Percentiles rank a stretch among this genome's conserved stretches.
Conservation (phyloP, 2,329 filamentous ascomycete genomes). For the Zelopaecilomyces penicillatus region DNA sequence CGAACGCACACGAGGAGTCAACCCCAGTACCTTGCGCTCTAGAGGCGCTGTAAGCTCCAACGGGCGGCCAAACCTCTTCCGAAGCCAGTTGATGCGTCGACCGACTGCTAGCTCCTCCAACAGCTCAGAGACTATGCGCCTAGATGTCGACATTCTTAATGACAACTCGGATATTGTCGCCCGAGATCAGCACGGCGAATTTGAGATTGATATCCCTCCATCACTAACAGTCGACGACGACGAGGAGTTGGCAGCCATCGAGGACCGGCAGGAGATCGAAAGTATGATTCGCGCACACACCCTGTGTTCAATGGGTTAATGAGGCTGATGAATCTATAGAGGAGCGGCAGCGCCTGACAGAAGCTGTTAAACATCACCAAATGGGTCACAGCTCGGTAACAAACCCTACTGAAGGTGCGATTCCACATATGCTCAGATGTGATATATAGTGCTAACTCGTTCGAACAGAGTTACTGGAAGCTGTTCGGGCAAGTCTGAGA, state of each 20-base stretch:
- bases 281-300: conserved; percentile 27
- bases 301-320: neutral
- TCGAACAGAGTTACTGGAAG: conserved; percentile 57
- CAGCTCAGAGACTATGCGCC: conserved; percentile 38
- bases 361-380: conserved; percentile 54
- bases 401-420: conserved; percentile 56
- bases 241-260: conserved; percentile 42
- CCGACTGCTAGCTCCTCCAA: conserved; percentile 36
- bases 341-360: conserved; percentile 51
- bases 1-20: conserved; percentile 6
- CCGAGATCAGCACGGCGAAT: conserved; percentile 53
- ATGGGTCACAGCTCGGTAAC: conserved; percentile 45
- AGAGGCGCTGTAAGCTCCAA: neutral
- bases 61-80: conserved; percentile 44
- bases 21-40: conserved; percentile 4
- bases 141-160: conserved; percentile 36
- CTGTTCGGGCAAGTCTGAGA: conserved; percentile 60
- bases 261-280: conserved; percentile 50
- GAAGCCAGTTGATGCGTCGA: conserved; percentile 48
- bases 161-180: conserved; percentile 52
- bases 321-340: conserved; percentile 26
- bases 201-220: conserved; percentile 50
- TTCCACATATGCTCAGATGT: neutral
- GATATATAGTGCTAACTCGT: neutral
- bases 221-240: conserved; percentile 45